phyloP scores from a whole-genome alignment of 352 stramenopile species.

The Phytophthora pisi region DNA sequence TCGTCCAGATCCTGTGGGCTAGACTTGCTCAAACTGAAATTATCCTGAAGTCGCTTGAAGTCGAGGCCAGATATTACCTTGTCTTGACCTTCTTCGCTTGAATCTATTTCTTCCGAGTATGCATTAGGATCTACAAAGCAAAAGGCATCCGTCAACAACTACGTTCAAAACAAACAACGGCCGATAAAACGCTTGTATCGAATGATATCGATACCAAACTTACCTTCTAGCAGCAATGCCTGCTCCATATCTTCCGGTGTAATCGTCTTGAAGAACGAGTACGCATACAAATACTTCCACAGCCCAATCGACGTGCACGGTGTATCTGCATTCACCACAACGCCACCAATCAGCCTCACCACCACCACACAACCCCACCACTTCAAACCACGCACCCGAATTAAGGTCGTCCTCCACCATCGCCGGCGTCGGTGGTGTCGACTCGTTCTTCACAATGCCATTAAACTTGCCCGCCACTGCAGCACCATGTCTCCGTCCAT shows the following conservation, averaged over 20 bases:
- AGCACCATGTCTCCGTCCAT: slow-evolving; percentile 27
- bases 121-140: slow-evolving; percentile 27
- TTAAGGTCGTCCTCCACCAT: slow-evolving; percentile 76
- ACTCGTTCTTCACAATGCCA: slow-evolving; percentile 31
- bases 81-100: slow-evolving; percentile 14
- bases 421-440: slow-evolving; percentile 32
- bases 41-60: slow-evolving; percentile 25
- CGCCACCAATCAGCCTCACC: slow-evolving; percentile 3
- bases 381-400: slow-evolving; percentile 40
- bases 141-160: not conserved
- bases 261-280: slow-evolving; percentile 69
- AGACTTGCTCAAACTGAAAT: slow-evolving; percentile 25
- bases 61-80: slow-evolving; percentile 7
- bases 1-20: slow-evolving; percentile 34
- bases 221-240: slow-evolving; percentile 64
- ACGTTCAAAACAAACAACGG: not conserved
- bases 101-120: slow-evolving; percentile 23
- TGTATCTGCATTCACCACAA: slow-evolving; percentile 40
- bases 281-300: slow-evolving; percentile 70
- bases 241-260: slow-evolving; percentile 64
- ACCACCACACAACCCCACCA: not conserved
- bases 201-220: not conserved
- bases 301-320: slow-evolving; percentile 70
- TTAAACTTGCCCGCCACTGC: slow-evolving; percentile 28
- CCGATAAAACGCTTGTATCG: too few species aligned